Evolutionary conservation across 2,329 filamentous ascomycete species (phyloP).

Genomic region (Trichothecium roseum): DNA sequence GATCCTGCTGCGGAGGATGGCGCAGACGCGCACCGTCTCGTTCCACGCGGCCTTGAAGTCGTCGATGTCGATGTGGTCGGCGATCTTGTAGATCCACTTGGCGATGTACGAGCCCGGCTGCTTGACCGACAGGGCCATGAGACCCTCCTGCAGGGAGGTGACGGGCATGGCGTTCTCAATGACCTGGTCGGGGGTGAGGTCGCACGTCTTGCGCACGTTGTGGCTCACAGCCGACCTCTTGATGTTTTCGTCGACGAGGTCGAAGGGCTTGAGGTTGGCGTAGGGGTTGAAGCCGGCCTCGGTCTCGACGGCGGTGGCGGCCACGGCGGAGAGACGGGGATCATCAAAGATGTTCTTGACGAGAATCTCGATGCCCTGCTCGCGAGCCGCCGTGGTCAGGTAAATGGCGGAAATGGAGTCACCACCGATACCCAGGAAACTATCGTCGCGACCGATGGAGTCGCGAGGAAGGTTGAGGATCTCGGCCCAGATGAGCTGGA

Average conservation of each 20-base stretch:
- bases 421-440: conserved; percentile 8
- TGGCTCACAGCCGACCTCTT: conserved; percentile 4
- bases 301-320: neutral
- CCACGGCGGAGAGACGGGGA: conserved; percentile 2
- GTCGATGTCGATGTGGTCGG: conserved; percentile 7
- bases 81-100: conserved; percentile 10
- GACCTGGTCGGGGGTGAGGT: no score
- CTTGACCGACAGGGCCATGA: conserved; percentile 35
- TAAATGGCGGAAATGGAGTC: conserved; percentile 9
- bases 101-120: conserved; percentile 20
- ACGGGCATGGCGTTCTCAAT: conserved; percentile 38
- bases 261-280: neutral
- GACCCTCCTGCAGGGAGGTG: conserved; percentile 35
- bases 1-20: conserved; percentile 6
- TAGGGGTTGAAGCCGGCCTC: neutral
- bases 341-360: conserved; percentile 3
- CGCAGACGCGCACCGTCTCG: neutral
- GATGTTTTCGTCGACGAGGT: neutral
- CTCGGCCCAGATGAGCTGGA: conserved; percentile 1
- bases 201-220: no score
- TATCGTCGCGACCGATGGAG: conserved; percentile 4
- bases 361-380: conserved; percentile 2
- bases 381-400: conserved; percentile 3
- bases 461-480: conserved; percentile 1
- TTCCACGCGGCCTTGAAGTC: conserved; percentile 6